Conservation (phyloP, 2,329 filamentous ascomycete species). For the Fusarium tricinctum region DNA sequence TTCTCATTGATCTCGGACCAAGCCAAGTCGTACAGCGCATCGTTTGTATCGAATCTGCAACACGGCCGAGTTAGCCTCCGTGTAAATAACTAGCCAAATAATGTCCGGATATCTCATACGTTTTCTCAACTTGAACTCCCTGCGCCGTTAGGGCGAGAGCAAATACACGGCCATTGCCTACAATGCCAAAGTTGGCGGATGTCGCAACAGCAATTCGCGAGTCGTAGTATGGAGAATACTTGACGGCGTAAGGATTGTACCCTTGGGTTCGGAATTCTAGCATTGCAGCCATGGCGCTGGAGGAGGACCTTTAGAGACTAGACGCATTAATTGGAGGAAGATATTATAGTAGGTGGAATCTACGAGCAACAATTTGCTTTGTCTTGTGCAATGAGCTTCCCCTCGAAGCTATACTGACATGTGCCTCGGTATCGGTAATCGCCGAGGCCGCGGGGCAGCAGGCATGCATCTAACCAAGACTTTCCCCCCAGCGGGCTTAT, state of each 20-base stretch:
- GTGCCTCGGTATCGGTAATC: constrained; percentile 57
- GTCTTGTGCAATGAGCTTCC: constrained; percentile 12
- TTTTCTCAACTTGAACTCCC: constrained; percentile 88
- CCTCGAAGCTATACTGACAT: constrained; percentile 47
- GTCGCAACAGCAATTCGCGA: constrained; percentile 90
- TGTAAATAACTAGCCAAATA: not conserved
- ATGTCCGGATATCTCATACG: constrained; percentile 62
- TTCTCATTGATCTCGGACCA: constrained; percentile 99
- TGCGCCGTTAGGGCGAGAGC: constrained; percentile 85
- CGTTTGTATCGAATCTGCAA: constrained; percentile 91
- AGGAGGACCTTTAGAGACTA: constrained; percentile 15
- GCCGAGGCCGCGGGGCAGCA: constrained; percentile 47
- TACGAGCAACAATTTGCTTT: constrained; percentile 26
- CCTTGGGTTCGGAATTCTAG: constrained; percentile 94
- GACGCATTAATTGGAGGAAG: constrained; percentile 38
- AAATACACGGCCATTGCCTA: constrained; percentile 93
- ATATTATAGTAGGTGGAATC: constrained; percentile 30
- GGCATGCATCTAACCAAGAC: constrained; percentile 37
- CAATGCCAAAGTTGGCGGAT: constrained; percentile 96
- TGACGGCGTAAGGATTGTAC: constrained; percentile 96
- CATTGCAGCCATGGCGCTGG: constrained; percentile 72
- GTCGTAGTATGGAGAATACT: constrained; percentile 99
- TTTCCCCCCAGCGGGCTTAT: constrained; percentile 35
- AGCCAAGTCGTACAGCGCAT: constrained; percentile 92
- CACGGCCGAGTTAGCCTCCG: constrained; percentile 4